Evolutionary conservation across 805 yeast species (phyloP), one percentile per base, ranked within the genome.

Genomic region (Candida berthetii): DNA sequence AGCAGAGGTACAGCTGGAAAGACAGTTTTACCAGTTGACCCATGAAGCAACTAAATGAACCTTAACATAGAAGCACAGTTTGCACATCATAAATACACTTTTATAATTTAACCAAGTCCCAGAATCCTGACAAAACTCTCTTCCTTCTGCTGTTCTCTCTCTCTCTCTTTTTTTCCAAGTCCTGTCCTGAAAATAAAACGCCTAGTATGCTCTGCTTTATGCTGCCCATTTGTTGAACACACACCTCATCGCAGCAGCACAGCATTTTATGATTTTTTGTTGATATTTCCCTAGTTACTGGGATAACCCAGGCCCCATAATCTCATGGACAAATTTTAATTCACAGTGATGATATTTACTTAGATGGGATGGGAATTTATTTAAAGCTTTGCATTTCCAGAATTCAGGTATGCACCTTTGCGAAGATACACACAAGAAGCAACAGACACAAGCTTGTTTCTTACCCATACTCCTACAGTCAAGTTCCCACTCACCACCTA

Each of bases 211-310:
- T 22, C 32, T 29, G 32, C 17, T 15, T 29, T 14, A 5, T 29
- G 32, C 17, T 36, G 39, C 39, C 17, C 33, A 36, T 36, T 47
- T 47, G 50, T 45, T 47, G 50, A 36, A 41, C 50, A 47, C 50
- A 36, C 42, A 36, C n/a, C n/a, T n/a, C n/a, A n/a, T 33, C 41
- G 39, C 25, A 36, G 24, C 42, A 38, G 24, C 24, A 22, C 24
- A 22, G 24, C 24, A 22, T 22, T 22, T 22, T 8, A 22, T 7
- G 8, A 22, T 22, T 22, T 36, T 31, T 40, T 47, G 47, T 41
- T 45, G 48, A 49, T 49, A 44, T 49, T 47, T 42, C 53, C 50
- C 41, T 39, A 35, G 53, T 49, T 35, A 49, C 49, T 40, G 39
- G 41, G 36, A 46, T 41, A 46, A 43, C 35, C 46, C n/a, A n/a